phyloP scores from a whole-genome alignment of 2,329 filamentous ascomycete genomes.

The Arachnomyces sp. region DNA sequence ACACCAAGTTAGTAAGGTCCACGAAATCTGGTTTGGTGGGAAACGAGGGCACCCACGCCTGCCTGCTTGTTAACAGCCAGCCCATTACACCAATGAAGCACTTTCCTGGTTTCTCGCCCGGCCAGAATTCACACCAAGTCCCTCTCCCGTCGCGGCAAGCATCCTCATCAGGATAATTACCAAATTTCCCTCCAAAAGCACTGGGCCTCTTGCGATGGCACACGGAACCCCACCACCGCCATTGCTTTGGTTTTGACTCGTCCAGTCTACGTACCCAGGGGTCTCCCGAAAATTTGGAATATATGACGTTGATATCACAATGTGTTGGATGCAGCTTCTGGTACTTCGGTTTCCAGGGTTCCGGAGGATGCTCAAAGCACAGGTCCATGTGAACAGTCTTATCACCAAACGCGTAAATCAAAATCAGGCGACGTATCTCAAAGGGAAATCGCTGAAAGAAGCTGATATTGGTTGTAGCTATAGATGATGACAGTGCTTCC shows the following conservation, averaged over 20 bases:
- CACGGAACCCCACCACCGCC: slow-evolving; percentile 7
- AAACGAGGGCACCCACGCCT: slow-evolving; percentile 16
- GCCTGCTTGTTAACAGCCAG: slow-evolving; percentile 24
- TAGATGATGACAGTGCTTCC: no score
- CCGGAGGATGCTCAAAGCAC: slow-evolving; percentile 4
- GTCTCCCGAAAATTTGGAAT: slow-evolving; percentile 3
- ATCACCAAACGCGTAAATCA: slow-evolving; percentile 7
- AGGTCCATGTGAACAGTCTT: slow-evolving; percentile 7
- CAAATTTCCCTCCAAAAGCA: neutral
- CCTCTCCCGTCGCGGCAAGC: no score
- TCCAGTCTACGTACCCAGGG: neutral
- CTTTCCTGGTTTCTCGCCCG: slow-evolving; percentile 2
- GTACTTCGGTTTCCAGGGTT: neutral
- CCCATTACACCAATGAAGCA: slow-evolving; percentile 22
- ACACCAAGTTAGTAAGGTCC: no score
- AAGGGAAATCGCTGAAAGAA: slow-evolving; percentile 16
- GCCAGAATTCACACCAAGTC: slow-evolving; percentile 1
- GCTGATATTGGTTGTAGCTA: slow-evolving; percentile 2
- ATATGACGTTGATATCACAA: no score
- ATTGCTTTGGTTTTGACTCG: neutral
- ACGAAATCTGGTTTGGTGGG: no score
- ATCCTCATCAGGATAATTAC: neutral
- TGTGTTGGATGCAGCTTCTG: neutral
- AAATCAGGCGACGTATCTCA: slow-evolving; percentile 21
- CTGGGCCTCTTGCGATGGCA: slow-evolving; percentile 2